Conservation (phyloP, 345 rosid genomes). For the Syzygium aromaticum region DNA sequence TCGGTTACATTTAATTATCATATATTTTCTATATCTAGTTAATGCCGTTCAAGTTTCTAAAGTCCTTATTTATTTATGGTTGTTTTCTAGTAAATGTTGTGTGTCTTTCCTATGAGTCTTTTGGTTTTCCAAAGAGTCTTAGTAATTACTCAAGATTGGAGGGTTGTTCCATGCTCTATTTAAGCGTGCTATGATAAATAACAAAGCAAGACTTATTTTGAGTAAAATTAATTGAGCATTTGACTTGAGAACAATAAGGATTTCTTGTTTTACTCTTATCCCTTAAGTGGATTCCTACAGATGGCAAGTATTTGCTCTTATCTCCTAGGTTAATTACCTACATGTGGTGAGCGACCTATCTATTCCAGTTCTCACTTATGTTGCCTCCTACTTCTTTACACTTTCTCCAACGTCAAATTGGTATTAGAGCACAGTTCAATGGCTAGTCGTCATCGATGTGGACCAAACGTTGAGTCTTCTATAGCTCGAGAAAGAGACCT, state of each 20-base stretch:
- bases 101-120: no score
- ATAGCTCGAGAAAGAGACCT: neutral
- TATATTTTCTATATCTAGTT: no score
- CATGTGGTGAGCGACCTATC: neutral
- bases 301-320: no score
- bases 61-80: no score
- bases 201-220: neutral
- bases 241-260: neutral
- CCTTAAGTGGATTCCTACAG: neutral
- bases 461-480: neutral
- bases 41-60: no score
- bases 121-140: no score
- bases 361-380: neutral
- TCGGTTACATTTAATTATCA: no score
- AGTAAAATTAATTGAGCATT: neutral
- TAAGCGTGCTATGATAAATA: neutral
- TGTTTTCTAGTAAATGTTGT: no score
- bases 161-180: neutral
- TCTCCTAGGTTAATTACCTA: no score
- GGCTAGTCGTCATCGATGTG: accelerated
- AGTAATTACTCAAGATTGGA: no score
- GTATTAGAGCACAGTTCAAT: neutral
- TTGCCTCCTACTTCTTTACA: neutral
- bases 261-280: neutral
- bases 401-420: neutral